Conservation (phyloP, 2,329 filamentous ascomycete genomes). For the Phyllosticta citrichinensis region DNA sequence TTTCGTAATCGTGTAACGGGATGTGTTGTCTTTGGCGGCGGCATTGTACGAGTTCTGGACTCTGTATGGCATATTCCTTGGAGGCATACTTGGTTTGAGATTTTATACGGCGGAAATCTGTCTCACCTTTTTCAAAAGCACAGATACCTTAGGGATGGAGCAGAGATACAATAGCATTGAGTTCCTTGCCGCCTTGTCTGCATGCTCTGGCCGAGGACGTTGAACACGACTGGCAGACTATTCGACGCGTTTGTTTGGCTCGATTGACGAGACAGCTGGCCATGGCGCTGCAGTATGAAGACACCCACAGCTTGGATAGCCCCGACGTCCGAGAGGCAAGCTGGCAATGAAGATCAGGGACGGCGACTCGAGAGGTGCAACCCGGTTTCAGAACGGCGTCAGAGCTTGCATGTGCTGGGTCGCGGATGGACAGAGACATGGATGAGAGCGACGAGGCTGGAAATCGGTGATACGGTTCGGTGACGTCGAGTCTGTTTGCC, state of each 20-base stretch:
- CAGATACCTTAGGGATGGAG: not conserved
- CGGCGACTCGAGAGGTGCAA: not conserved
- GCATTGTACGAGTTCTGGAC: not conserved
- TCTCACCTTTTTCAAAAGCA: not conserved
- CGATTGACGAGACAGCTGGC: not conserved
- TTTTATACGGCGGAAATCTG: not conserved
- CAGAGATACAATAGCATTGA: not conserved
- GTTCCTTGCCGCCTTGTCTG: not conserved
- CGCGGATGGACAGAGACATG: not conserved
- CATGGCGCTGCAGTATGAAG: not conserved
- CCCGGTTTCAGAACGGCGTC: not conserved
- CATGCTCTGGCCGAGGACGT: not conserved
- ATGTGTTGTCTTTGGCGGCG: not conserved
- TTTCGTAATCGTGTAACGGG: not conserved
- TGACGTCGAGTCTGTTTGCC: not conserved
- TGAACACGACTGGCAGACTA: not conserved
- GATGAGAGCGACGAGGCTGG: not conserved
- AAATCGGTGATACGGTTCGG: not conserved
- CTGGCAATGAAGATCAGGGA: not conserved
- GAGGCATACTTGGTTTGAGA: not conserved
- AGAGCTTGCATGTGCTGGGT: not conserved
- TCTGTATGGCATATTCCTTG: not conserved
- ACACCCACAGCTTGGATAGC: not conserved
- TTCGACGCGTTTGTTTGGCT: not conserved
- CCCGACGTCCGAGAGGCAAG: not conserved